Conservation (phyloP, 805 yeast genomes). For the Suhomyces sp. region DNA sequence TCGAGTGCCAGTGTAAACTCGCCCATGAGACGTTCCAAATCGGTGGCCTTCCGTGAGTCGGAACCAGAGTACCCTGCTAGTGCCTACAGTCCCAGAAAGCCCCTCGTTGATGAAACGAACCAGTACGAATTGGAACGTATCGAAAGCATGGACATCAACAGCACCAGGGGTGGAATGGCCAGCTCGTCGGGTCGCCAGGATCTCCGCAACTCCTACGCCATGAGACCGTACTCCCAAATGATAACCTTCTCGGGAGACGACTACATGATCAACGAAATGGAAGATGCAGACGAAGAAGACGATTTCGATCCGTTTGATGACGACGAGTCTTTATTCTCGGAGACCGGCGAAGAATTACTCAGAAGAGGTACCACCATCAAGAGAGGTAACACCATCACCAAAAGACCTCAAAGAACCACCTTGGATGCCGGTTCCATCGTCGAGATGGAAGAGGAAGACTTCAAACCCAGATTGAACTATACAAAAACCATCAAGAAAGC, state of each 20-base stretch:
- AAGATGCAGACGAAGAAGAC: slow-evolving; percentile 37
- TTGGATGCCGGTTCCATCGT: slow-evolving; percentile 7
- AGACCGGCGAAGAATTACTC: slow-evolving; percentile 39
- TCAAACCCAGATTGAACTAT: slow-evolving; percentile 40
- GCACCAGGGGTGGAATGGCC: background rate
- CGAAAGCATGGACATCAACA: slow-evolving; percentile 14
- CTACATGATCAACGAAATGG: slow-evolving; percentile 39
- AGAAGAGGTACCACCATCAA: slow-evolving; percentile 33
- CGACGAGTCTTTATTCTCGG: slow-evolving; percentile 43
- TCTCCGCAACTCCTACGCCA: slow-evolving; percentile 10
- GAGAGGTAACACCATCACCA: slow-evolving; percentile 17
- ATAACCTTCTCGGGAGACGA: slow-evolving; percentile 35
- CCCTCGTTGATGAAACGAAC: slow-evolving; percentile 15
- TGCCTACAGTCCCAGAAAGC: slow-evolving; percentile 26
- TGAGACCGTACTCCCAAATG: slow-evolving; percentile 22
- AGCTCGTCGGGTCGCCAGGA: background rate
- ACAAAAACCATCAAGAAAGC: slow-evolving; percentile 47
- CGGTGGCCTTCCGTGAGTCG: slow-evolving; percentile 30
- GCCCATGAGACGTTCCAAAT: slow-evolving; percentile 16
- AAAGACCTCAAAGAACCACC: slow-evolving; percentile 10
- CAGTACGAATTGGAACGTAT: slow-evolving; percentile 22
- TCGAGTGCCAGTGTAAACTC: slow-evolving; percentile 9
- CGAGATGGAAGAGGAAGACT: slow-evolving; percentile 35
- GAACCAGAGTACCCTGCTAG: slow-evolving; percentile 33
- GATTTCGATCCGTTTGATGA: slow-evolving; percentile 45